These are phyloP conservation scores for Sutorius eximius DNA, from an alignment of 1,284 basidiomycete genomes.

Conservation along the genomic window DNA sequence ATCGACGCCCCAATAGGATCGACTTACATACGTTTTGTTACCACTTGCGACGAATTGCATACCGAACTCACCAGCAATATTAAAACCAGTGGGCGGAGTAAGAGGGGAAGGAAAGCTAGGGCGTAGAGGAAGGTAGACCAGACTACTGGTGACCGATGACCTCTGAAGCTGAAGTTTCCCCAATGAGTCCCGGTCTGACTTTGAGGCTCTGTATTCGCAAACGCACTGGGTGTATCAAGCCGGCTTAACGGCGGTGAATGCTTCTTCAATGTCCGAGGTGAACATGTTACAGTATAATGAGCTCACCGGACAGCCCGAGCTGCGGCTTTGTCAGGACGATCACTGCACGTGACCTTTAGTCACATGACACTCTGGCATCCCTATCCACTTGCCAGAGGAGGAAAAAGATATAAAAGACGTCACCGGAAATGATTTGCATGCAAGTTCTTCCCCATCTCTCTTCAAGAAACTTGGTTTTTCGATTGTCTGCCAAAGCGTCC, in stretches of 20 bases:
- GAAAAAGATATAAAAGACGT: constrained; percentile 19
- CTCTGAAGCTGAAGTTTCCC: not conserved
- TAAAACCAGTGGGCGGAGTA: not conserved
- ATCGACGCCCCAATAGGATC: not conserved
- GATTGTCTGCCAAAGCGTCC: constrained; percentile 5
- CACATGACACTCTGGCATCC: constrained; percentile 12
- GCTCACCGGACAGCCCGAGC: too few relatives aligned
- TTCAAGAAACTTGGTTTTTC: constrained; percentile 8
- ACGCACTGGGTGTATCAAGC: not conserved
- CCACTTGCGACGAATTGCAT: not conserved
- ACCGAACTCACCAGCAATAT: not conserved
- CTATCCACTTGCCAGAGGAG: not conserved
- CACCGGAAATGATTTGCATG: constrained; percentile 12
- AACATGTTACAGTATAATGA: too few relatives aligned
- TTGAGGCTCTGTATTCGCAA: not conserved
- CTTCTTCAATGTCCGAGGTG: not conserved
- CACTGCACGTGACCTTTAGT: constrained; percentile 10
- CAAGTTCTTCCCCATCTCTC: constrained; percentile 1
- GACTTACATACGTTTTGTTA: not conserved
- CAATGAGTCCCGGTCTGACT: not conserved
- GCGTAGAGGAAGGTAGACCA: not conserved
- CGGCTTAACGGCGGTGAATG: not conserved
- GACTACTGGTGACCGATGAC: not conserved
- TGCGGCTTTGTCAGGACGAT: not conserved
- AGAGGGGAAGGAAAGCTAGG: too few relatives aligned